These are phyloP conservation scores for Suillus discolor DNA, from an alignment of 768 basidiomycete genomes.

Conservation along the genomic window DNA sequence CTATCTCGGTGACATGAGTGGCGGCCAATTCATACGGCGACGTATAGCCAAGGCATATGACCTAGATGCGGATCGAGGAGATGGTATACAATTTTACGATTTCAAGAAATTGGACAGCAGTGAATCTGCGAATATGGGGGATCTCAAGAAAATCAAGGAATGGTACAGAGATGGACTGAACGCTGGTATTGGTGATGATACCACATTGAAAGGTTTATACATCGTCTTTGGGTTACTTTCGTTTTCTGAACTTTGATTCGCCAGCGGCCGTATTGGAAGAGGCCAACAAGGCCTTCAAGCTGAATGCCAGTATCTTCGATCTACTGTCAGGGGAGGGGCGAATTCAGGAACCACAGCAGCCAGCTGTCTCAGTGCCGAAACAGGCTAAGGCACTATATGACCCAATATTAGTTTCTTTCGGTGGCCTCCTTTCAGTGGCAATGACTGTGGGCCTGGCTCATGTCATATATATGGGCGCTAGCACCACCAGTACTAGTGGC, in stretches of 20 bases:
- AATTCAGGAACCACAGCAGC: background rate
- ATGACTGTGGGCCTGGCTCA: conserved; percentile 2
- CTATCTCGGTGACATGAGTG: conserved; percentile 80
- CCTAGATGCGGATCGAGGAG: conserved; percentile 51
- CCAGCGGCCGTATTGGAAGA: conserved; percentile 50
- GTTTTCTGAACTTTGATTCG: background rate
- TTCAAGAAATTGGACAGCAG: conserved; percentile 59
- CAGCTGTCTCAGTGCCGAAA: background rate
- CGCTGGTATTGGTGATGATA: conserved; percentile 34
- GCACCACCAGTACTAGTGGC: background rate
- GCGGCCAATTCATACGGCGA: conserved; percentile 71
- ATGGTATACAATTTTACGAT: conserved; percentile 68
- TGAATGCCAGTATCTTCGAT: conserved; percentile 50
- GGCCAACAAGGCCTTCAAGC: conserved; percentile 48
- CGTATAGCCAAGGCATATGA: conserved; percentile 68
- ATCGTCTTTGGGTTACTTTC: too few relatives aligned
- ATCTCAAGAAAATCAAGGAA: conserved; percentile 74
- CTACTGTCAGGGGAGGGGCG: conserved; percentile 23
- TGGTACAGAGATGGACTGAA: conserved; percentile 49
- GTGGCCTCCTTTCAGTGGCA: background rate
- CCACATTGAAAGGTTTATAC: conserved; percentile 31
- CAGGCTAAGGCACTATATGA: background rate
- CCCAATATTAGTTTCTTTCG: background rate
- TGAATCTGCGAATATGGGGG: conserved; percentile 50
- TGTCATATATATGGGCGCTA: background rate